These are phyloP conservation scores for Suillus brevipes DNA, from an alignment of 768 basidiomycete species.

Conservation along the genomic window DNA sequence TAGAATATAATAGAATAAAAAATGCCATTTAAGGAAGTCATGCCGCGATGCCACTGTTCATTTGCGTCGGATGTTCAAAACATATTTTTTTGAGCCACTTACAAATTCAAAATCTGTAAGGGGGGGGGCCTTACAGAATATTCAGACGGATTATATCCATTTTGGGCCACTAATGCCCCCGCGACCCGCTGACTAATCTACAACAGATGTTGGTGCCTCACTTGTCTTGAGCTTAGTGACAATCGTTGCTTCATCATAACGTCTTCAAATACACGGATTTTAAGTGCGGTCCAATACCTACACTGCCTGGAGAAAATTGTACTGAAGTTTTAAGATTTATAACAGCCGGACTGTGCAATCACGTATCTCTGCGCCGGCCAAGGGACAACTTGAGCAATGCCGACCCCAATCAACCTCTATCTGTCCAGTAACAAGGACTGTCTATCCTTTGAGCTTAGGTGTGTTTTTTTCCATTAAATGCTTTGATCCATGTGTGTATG, in stretches of 20 bases:
- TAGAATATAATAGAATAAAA: too few species aligned
- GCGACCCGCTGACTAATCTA: neutral
- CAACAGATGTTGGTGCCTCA: neutral
- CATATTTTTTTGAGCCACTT: too few species aligned
- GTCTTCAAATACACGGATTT: neutral
- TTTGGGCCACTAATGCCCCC: too few species aligned
- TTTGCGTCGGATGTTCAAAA: too few species aligned
- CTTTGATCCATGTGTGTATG: neutral
- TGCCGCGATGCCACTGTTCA: too few species aligned
- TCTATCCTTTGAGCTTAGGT: neutral
- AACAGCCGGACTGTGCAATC: neutral
- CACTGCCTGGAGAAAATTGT: neutral
- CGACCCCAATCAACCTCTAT: neutral
- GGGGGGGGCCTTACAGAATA: too few species aligned
- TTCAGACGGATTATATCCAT: too few species aligned
- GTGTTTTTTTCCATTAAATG: neutral
- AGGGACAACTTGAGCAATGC: neutral
- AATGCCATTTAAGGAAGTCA: too few species aligned
- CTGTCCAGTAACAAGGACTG: neutral
- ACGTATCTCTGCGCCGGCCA: neutral
- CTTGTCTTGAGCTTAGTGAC: neutral
- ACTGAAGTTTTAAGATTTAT: neutral
- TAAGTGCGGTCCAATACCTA: neutral
- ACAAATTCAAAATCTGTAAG: too few species aligned
- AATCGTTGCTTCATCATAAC: neutral